Base-by-base conservation (phyloP, 371 early-diverging fungal species). In the Dichotomocladium elegans region DNA sequence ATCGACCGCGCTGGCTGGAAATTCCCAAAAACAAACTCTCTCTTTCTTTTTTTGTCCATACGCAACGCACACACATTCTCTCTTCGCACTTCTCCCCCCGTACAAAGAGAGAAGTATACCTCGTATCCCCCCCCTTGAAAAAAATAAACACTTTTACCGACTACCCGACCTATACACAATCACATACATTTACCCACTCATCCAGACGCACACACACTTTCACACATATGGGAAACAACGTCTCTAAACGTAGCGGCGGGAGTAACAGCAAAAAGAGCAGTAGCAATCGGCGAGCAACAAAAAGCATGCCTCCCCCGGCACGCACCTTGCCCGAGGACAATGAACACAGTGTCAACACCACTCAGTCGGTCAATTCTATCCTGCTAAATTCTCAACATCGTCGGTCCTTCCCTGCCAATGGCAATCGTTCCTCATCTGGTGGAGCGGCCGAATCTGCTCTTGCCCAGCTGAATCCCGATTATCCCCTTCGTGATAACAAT, bases 391-490 rank as follows among this genome's bases (percentile, higher is more conserved):
- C 56, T 4, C 68, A 64, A 47, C 72, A 71, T 58, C 61, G 64
- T 14, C 62, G 62, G 19, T 51, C 51, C n/a, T 27, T 48, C 25
- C 51, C 55, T 35, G 27, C 54, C 26, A 24, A 42, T 44, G 31
- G 41, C 19, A 26, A 48, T 15, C 26, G 34, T 17, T 42, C 53
- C 21, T 51, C 42, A 15, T 22, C 46, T 8, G 42, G 42, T 22
- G 45, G 45, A 14, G 33, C 21, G 24, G 22, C 34, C 6, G 22
- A 33, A 10, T 54, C 59, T 14, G 47, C 75, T 6, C 49, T 75
- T 17, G 60, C 72, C n/a, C 72, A 70, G 41, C 29, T 75, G 11
- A 75, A 75, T 43, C 76, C 76, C n/a, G 70, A 75, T 28, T 75
- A 72, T 41, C 76, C 76, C 4, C 27, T 62, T 25, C 34, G 58